Conservation (phyloP, 2,329 filamentous ascomycete species). For the Pezicula neosporulosa region DNA sequence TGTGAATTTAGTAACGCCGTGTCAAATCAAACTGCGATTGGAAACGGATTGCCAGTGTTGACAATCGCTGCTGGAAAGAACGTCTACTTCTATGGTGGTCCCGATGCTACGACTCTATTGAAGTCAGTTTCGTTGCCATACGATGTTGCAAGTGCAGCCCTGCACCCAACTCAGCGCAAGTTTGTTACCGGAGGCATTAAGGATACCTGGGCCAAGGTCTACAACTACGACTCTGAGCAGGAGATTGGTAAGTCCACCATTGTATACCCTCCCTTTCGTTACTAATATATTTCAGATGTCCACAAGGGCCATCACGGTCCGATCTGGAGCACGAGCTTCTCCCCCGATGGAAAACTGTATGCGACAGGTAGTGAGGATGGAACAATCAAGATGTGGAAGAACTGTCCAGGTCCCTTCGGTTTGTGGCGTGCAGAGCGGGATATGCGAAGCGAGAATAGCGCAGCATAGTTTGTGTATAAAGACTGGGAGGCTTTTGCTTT, state of each 20-base stretch:
- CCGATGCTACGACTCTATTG: slow-evolving; percentile 64
- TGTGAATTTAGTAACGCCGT: slow-evolving; percentile 79
- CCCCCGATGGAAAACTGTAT: slow-evolving; percentile 92
- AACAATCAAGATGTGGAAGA: slow-evolving; percentile 90
- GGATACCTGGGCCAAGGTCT: slow-evolving; percentile 96
- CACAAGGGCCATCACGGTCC: slow-evolving; percentile 97
- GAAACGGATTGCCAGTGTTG: slow-evolving; percentile 68
- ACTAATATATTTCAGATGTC: slow-evolving; percentile 55
- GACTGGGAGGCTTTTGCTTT: too few species aligned
- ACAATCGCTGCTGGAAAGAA: slow-evolving; percentile 93
- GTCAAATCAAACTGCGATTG: slow-evolving; percentile 58
- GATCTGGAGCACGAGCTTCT: slow-evolving; percentile 94
- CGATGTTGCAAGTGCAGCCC: slow-evolving; percentile 84
- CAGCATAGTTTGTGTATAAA: too few species aligned
- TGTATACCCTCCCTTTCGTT: not conserved
- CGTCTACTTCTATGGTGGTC: slow-evolving; percentile 86
- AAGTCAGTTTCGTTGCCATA: slow-evolving; percentile 80
- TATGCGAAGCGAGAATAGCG: too few species aligned
- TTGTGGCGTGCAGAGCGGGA: slow-evolving; percentile 44
- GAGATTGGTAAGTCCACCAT: slow-evolving; percentile 61
- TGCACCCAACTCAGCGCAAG: slow-evolving; percentile 77
- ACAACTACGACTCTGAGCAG: slow-evolving; percentile 78
- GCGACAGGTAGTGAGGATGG: slow-evolving; percentile 96
- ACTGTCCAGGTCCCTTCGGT: slow-evolving; percentile 62
- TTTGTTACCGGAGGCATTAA: slow-evolving; percentile 88